Conservation (phyloP, 2,329 filamentous ascomycete genomes). For the Cyanodermella asteris region DNA sequence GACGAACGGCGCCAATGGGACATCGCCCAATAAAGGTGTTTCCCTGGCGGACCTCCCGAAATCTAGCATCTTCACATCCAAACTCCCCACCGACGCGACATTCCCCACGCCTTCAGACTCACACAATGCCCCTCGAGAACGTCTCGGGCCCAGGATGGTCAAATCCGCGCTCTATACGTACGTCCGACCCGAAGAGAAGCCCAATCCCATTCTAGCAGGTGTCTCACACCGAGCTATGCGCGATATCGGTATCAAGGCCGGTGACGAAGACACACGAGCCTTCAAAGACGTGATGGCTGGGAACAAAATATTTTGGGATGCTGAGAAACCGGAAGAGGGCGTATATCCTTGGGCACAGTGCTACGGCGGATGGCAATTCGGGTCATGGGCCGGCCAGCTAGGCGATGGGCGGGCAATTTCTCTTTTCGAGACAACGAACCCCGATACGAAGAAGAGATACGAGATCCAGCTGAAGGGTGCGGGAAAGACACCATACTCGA, state of each 20-base stretch:
- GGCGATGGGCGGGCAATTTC: constrained; percentile 90
- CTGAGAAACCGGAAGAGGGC: constrained; percentile 38
- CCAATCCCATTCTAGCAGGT: constrained; percentile 56
- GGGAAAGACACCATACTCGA: constrained; percentile 78
- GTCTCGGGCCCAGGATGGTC: constrained; percentile 63
- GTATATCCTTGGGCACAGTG: constrained; percentile 97
- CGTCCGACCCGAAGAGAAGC: constrained; percentile 56
- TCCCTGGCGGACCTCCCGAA: constrained; percentile 34
- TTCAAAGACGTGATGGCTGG: constrained; percentile 63
- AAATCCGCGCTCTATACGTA: constrained; percentile 73
- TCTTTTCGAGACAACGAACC: constrained; percentile 72
- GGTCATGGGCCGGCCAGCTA: constrained; percentile 85
- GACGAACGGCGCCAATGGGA: constrained; percentile 10
- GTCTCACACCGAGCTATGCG: constrained; percentile 58
- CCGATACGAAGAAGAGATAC: constrained; percentile 47
- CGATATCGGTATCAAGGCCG: constrained; percentile 53
- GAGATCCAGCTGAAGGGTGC: constrained; percentile 91
- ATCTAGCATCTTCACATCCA: constrained; percentile 40
- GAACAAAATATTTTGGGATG: constrained; percentile 58
- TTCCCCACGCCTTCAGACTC: constrained; percentile 67
- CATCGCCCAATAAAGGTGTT: constrained; percentile 10
- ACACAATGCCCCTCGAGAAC: constrained; percentile 55
- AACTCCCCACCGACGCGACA: constrained; percentile 51
- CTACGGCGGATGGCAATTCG: constrained; percentile 50
- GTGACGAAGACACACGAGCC: constrained; percentile 47